These are phyloP conservation scores for Amanita polypyramis DNA, from an alignment of 768 basidiomycete species.

Conservation along the genomic window DNA sequence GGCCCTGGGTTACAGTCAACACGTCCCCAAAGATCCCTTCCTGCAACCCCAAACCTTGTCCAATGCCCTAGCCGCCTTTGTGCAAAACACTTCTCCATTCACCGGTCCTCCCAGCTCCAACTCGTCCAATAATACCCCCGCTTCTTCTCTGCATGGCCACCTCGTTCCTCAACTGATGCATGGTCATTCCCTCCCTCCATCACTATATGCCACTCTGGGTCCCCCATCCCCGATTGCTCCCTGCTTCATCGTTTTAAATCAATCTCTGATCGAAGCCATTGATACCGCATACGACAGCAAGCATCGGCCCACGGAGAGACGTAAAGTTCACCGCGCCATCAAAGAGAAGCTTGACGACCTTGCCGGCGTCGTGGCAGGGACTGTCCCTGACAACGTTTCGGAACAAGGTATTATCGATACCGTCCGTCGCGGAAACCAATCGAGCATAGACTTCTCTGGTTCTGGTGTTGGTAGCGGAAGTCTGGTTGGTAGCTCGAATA, in stretches of 20 bases:
- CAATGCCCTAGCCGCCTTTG: constrained; percentile 32
- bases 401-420: constrained; percentile 9
- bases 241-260: constrained; percentile 25
- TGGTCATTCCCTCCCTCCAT: constrained; percentile 9
- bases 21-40: constrained; percentile 71
- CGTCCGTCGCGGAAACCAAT: constrained; percentile 4
- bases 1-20: constrained; percentile 34
- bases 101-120: constrained; percentile 10
- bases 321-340: constrained; percentile 53
- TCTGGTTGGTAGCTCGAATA: constrained; percentile 14
- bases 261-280: constrained; percentile 36
- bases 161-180: constrained; percentile 5
- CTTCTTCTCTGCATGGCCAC: constrained; percentile 1
- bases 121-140: constrained; percentile 11
- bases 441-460: constrained; percentile 1
- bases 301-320: constrained; percentile 35
- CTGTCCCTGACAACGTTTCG: constrained; percentile 19
- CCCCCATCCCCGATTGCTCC: constrained; percentile 3
- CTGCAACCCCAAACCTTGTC: constrained; percentile 53
- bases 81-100: constrained; percentile 15
- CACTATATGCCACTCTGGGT: constrained; percentile 7
- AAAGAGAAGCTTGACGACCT: constrained; percentile 50
- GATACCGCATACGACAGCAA: constrained; percentile 37
- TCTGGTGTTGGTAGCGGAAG: constrained; percentile 26
- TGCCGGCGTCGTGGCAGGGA: constrained; percentile 21